Base-by-base conservation (phyloP, 148 eudicot species). In the Hydrangea macrophylla region DNA sequence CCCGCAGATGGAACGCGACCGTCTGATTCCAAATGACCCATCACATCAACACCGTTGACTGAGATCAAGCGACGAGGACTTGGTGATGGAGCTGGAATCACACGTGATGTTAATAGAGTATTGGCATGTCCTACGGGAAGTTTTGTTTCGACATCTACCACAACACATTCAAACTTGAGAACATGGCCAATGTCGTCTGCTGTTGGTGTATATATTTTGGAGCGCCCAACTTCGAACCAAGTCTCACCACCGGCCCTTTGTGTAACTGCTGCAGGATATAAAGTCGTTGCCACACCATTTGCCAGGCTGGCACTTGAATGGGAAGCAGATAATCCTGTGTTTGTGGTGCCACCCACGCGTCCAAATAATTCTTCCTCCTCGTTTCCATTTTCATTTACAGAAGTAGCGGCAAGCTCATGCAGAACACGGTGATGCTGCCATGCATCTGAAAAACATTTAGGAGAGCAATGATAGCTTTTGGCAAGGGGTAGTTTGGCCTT, bases 341-440 rank as follows among this genome's bases (percentile, higher is more conserved):
- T 77, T n/a, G 88, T 80, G 12, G 92, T 64, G 79, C 86, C 85
- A 60, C 81, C 84, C 65, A 85, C 82, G 42, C 99, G 89, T 28
- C 96, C 99, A 78, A 85, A 90, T 60, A 83, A 13, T 67, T 94
- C 99, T 25, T 94, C 99, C 62, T 94, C 99, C 78, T 94, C 98
- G 18, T 84, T 75, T 65, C 88, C 96, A 80, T 94, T 94, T 69
- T 91, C 96, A 77, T 80, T 91, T 20, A 84, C 81, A 31, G 99
- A 88, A 84, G 85, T 91, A 59, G 96, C 92, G 67, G 99, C 99
- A 74, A 96, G 97, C 63, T 95, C 99, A 81, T 95, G 99, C 54
- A 95, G 75, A 75, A 76, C 92, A 70, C 99, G 97, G 60, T 95
- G 99, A 80, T 95, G 99, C 73, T 91, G 97, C 99, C 99, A 95